Percentiles rank a stretch among this genome's conserved stretches.
phyloP scores from a whole-genome alignment of 1,139 yeast genomes.

The Suhomyces anneliseae region DNA sequence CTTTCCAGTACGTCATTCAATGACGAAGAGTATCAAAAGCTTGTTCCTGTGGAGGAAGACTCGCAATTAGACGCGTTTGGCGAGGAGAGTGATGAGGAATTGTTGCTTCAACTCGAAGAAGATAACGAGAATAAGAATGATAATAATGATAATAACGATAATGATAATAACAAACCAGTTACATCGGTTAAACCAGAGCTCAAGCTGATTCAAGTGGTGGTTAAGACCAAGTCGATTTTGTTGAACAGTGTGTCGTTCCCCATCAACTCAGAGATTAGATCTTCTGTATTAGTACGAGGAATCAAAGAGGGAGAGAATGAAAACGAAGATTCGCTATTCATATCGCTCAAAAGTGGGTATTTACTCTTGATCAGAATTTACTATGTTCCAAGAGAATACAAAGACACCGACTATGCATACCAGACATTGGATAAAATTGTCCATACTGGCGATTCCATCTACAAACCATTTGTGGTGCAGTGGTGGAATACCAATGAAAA shows the following conservation, averaged over 20 bases:
- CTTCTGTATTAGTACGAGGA: slow-evolving; percentile 37
- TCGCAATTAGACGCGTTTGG: slow-evolving; percentile 44
- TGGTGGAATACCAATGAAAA: slow-evolving; percentile 46
- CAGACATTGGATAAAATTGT: slow-evolving; percentile 8
- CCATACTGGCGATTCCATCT: slow-evolving; percentile 18
- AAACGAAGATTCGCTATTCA: slow-evolving; percentile 43
- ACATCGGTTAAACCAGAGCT: not conserved
- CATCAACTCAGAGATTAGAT: slow-evolving; percentile 37
- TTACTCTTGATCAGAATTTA: slow-evolving; percentile 37
- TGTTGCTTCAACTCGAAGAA: not conserved
- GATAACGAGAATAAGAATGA: no score
- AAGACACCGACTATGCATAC: slow-evolving; percentile 26
- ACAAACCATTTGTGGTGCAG: slow-evolving; percentile 50
- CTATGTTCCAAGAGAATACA: slow-evolving; percentile 32
- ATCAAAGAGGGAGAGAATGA: slow-evolving; percentile 1
- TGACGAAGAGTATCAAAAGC: slow-evolving; percentile 41
- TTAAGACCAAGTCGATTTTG: slow-evolving; percentile 36
- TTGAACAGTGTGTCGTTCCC: slow-evolving; percentile 35
- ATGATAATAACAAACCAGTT: not conserved
- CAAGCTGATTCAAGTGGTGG: slow-evolving; percentile 24
- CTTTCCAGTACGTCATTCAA: slow-evolving; percentile 34
- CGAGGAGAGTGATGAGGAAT: slow-evolving; percentile 30
- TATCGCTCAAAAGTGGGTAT: slow-evolving; percentile 45
- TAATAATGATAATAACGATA: not conserved
- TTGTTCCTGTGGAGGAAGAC: slow-evolving; percentile 39